A percentile compares a stretch with the other conserved stretches of the same genome.
These are phyloP conservation scores for Rhodotorula sp. DNA, from an alignment of 1,284 basidiomycete species.

Conservation along the genomic window DNA sequence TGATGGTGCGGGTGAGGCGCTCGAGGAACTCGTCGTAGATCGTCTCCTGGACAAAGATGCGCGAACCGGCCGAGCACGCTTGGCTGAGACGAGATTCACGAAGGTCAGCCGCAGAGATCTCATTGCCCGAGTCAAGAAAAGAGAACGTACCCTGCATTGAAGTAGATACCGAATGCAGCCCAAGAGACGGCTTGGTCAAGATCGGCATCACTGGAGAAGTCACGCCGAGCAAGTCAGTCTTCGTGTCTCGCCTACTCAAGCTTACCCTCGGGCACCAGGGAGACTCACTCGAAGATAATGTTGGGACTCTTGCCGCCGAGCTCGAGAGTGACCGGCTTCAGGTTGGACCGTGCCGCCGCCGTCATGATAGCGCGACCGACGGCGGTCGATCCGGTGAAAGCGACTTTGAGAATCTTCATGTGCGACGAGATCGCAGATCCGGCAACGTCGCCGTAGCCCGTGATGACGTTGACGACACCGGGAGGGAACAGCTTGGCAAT, in stretches of 20 bases:
- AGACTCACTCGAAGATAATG: slow-evolving; percentile 24
- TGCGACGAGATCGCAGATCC: slow-evolving; percentile 74
- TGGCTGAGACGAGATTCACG: slow-evolving; percentile 50
- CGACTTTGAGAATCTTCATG: slow-evolving; percentile 53
- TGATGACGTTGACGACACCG: slow-evolving; percentile 76
- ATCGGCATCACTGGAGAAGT: slow-evolving; percentile 48
- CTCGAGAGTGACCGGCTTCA: slow-evolving; percentile 91
- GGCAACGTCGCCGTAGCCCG: slow-evolving; percentile 66
- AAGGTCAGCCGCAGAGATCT: background rate
- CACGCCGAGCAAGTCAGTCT: too few species aligned
- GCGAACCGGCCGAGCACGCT: slow-evolving; percentile 79
- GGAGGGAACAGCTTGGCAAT: slow-evolving; percentile 77
- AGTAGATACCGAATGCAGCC: slow-evolving; percentile 54
- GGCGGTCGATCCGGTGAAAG: slow-evolving; percentile 64
- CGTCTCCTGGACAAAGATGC: slow-evolving; percentile 72
- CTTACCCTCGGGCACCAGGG: too few species aligned
- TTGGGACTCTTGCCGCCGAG: slow-evolving; percentile 76
- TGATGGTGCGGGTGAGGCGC: slow-evolving; percentile 60
- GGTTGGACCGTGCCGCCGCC: slow-evolving; percentile 73
- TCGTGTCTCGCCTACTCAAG: too few species aligned
- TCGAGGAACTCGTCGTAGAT: slow-evolving; percentile 71
- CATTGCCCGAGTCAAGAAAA: background rate
- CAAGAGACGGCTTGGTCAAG: slow-evolving; percentile 76
- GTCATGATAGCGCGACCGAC: slow-evolving; percentile 83
- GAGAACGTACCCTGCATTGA: slow-evolving; percentile 50